phyloP scores from a whole-genome alignment of 2,329 filamentous ascomycete species.

The Aspergillus uvarum region DNA sequence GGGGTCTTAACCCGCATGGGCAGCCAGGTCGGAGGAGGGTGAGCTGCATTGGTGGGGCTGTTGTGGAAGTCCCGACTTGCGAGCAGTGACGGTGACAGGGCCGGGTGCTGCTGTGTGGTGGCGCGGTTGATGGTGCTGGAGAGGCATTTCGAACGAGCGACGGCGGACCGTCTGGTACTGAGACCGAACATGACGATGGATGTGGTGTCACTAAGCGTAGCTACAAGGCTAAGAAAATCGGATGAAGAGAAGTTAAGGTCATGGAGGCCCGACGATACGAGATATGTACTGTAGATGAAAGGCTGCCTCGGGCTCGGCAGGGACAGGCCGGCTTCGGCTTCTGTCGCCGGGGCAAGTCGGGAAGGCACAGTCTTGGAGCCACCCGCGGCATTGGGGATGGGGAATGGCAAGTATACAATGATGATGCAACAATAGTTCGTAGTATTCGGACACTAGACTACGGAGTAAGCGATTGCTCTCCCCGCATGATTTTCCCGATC shows the following conservation, averaged over 20 bases:
- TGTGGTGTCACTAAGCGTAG: not conserved
- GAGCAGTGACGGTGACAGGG: constrained; percentile 5
- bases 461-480: too few species aligned
- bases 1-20: constrained; percentile 63
- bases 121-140: constrained; percentile 13
- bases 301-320: constrained; percentile 12
- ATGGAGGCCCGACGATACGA: not conserved
- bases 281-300: not conserved
- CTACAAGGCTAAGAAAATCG: not conserved
- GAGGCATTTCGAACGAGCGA: constrained; percentile 22
- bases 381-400: not conserved
- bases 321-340: constrained; percentile 13
- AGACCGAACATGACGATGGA: constrained; percentile 18
- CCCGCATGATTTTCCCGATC: too few species aligned
- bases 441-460: too few species aligned
- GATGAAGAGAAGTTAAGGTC: constrained; percentile 10
- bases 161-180: constrained; percentile 20
- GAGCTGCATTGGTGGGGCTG: constrained; percentile 26
- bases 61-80: constrained; percentile 29
- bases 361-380: constrained; percentile 11
- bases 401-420: too few species aligned
- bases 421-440: too few species aligned
- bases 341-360: constrained; percentile 30
- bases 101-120: constrained; percentile 7
- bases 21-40: constrained; percentile 44